Conservation (phyloP, 805 yeast genomes). For the Yamadazyma philogaea region DNA sequence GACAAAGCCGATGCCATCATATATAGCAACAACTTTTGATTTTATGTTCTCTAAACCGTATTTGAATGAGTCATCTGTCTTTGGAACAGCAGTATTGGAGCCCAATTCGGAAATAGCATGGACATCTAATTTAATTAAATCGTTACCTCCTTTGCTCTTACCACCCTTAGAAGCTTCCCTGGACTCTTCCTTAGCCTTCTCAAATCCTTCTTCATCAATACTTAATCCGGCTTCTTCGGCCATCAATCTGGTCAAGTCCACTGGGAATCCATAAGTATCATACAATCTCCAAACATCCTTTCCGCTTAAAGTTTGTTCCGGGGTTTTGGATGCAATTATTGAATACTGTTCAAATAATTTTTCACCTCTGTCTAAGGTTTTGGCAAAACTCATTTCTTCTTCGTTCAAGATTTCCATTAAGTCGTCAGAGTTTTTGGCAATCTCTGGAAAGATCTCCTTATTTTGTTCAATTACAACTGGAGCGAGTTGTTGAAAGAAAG, state of each 20-base stretch:
- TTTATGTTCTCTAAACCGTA: conserved; percentile 68
- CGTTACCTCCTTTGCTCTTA: conserved; percentile 55
- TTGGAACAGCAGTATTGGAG: conserved; percentile 55
- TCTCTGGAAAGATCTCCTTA: conserved; percentile 87
- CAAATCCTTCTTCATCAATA: conserved; percentile 91
- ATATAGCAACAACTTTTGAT: conserved; percentile 68
- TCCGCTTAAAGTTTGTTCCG: conserved; percentile 78
- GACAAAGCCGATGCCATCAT: conserved; percentile 62
- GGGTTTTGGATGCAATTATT: conserved; percentile 69
- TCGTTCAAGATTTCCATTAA: conserved; percentile 90
- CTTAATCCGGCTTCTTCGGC: conserved; percentile 95
- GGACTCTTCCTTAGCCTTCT: conserved; percentile 82
- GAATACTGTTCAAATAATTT: conserved; percentile 93
- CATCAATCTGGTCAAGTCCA: conserved; percentile 95
- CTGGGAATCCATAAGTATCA: conserved; percentile 99
- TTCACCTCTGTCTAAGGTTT: conserved; percentile 97
- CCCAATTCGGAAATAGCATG: conserved; percentile 79
- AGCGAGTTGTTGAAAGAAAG: conserved; percentile 86
- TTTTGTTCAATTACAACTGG: conserved; percentile 92
- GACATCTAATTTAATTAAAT: conserved; percentile 79
- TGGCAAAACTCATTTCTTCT: conserved; percentile 92
- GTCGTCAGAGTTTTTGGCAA: conserved; percentile 63
- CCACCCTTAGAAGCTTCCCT: conserved; percentile 94
- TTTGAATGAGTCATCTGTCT: conserved; percentile 81
- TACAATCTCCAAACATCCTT: conserved; percentile 97